Percentiles rank a stretch among this genome's conserved stretches.
Evolutionary conservation across 176 grass and related monocot genomes (phyloP).

Genomic region (Sorghum bicolor): DNA sequence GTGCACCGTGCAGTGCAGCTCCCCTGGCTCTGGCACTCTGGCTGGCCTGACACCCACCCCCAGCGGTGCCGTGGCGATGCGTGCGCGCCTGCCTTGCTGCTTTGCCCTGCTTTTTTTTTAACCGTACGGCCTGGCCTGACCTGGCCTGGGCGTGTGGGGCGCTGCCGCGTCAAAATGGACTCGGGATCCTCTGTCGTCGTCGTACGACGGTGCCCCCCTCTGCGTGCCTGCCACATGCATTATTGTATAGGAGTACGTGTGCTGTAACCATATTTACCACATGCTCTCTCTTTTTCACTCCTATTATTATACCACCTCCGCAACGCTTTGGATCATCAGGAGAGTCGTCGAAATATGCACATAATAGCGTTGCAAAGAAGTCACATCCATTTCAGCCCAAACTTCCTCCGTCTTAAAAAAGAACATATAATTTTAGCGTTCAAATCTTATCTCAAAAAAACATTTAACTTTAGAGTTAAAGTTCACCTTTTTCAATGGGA

Average conservation of each 20-base stretch:
- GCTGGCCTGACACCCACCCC: background rate
- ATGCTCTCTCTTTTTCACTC: background rate
- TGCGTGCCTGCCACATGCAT: background rate
- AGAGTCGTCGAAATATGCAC: too few species aligned
- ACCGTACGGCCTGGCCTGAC: background rate
- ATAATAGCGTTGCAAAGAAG: too few species aligned
- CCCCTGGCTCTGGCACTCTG: background rate
- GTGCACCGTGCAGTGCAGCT: background rate
- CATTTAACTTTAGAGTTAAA: too few species aligned
- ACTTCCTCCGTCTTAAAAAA: too few species aligned
- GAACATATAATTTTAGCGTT: too few species aligned
- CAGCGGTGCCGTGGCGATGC: background rate
- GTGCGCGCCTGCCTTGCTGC: background rate
- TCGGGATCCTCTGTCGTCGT: constrained; percentile 17
- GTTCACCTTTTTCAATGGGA: too few species aligned
- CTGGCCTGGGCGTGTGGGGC: background rate
- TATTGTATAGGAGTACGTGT: background rate
- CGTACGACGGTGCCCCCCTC: constrained; percentile 1
- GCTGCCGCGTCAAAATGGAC: background rate
- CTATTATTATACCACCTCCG: too few species aligned
- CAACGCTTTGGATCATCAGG: too few species aligned
- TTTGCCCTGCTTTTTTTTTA: background rate
- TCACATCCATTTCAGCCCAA: too few species aligned
- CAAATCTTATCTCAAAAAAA: too few species aligned
- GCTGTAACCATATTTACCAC: background rate